Evolutionary conservation across 2,329 filamentous ascomycete genomes (phyloP).

Genomic region (Keithomyces neogunnii): DNA sequence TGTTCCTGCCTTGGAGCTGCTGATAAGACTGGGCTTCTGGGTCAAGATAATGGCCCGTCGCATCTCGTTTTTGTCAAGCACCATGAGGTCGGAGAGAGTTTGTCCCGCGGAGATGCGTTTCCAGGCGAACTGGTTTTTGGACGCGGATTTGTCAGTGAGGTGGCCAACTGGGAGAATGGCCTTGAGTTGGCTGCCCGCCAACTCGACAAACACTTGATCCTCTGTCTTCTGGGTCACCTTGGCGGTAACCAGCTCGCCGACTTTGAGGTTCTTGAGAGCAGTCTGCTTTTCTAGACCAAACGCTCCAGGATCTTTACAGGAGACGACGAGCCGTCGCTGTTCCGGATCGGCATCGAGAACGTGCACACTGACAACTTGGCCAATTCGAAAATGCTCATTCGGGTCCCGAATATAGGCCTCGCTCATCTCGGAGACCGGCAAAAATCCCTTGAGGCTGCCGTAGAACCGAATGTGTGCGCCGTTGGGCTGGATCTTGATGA

Average conservation of each 20-base stretch:
- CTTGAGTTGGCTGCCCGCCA: slow-evolving; percentile 65
- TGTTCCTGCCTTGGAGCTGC: slow-evolving; percentile 62
- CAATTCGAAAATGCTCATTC: slow-evolving; percentile 76
- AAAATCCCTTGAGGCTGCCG: slow-evolving; percentile 70
- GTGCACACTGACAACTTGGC: slow-evolving; percentile 87
- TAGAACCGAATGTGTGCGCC: slow-evolving; percentile 94
- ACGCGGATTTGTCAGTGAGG: slow-evolving; percentile 72
- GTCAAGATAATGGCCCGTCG: slow-evolving; percentile 69
- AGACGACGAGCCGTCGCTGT: slow-evolving; percentile 67
- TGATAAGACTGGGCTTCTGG: slow-evolving; percentile 74
- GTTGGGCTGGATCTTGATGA: slow-evolving; percentile 68
- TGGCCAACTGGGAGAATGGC: slow-evolving; percentile 71
- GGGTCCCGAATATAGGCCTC: slow-evolving; percentile 91
- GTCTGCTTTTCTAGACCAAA: slow-evolving; percentile 70
- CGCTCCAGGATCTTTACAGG: slow-evolving; percentile 80
- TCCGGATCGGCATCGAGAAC: slow-evolving; percentile 73
- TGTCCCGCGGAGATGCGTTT: slow-evolving; percentile 82
- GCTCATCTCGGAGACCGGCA: slow-evolving; percentile 95
- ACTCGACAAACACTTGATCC: slow-evolving; percentile 68
- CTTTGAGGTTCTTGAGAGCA: slow-evolving; percentile 63
- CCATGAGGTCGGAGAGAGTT: slow-evolving; percentile 69
- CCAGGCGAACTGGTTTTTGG: slow-evolving; percentile 68
- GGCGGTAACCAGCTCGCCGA: slow-evolving; percentile 68
- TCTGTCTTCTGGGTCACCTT: slow-evolving; percentile 75
- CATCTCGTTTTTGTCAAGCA: slow-evolving; percentile 77